phyloP scores from a whole-genome alignment of 768 basidiomycete genomes.

The Boletellus emodensis region DNA sequence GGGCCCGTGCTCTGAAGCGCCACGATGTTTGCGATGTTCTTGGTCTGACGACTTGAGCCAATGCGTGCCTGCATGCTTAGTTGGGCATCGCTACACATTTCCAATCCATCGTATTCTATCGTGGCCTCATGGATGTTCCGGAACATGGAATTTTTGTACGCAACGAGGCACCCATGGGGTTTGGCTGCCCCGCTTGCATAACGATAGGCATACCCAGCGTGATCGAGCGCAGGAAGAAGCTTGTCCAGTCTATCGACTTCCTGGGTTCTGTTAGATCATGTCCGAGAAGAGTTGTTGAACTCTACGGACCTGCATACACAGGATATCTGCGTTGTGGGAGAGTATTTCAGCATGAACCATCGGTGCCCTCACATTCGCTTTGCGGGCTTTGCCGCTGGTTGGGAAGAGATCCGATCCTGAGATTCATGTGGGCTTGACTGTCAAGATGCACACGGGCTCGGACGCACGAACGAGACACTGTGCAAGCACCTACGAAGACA shows the following conservation, averaged over 20 bases:
- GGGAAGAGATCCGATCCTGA: conserved; percentile 80
- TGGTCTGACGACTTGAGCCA: conserved; percentile 66
- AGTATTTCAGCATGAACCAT: conserved; percentile 79
- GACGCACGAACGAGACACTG: conserved; percentile 76
- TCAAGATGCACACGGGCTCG: neutral
- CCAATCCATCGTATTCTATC: conserved; percentile 69
- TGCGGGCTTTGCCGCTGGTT: conserved; percentile 73
- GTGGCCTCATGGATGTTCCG: conserved; percentile 40
- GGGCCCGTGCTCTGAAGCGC: conserved; percentile 50
- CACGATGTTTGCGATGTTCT: conserved; percentile 75
- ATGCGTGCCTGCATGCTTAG: conserved; percentile 33
- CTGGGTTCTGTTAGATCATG: conserved; percentile 35
- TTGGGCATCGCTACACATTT: conserved; percentile 40
- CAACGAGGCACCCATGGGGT: conserved; percentile 82
- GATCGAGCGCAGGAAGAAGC: conserved; percentile 61
- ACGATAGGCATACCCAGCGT: conserved; percentile 59
- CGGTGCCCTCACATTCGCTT: conserved; percentile 64
- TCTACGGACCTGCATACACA: conserved; percentile 75
- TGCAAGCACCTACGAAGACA: conserved; percentile 56
- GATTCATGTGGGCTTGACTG: neutral
- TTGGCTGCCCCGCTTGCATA: conserved; percentile 72
- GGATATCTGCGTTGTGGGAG: conserved; percentile 67
- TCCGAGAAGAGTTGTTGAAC: neutral
- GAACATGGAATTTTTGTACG: conserved; percentile 57
- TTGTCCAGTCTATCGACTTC: conserved; percentile 84